A percentile compares a stretch with the other conserved stretches of the same genome.
phyloP scores from a whole-genome alignment of 2,329 filamentous ascomycete genomes.

The Exophiala phaeomuriformis region DNA sequence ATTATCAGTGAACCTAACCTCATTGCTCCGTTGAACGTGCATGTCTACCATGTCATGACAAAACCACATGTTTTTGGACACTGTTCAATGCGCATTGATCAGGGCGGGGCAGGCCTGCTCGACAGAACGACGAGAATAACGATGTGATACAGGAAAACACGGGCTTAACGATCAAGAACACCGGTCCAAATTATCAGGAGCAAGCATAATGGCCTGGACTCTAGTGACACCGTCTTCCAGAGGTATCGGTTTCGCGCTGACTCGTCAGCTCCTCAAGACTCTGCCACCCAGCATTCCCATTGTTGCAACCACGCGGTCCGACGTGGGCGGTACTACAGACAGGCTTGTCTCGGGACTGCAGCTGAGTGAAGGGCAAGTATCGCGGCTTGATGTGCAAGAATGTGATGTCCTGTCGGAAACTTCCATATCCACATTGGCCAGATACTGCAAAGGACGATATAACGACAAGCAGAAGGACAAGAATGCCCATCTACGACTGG shows the following conservation, averaged over 20 bases:
- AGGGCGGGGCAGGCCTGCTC: too few species aligned
- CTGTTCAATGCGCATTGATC: too few species aligned
- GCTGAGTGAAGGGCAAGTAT: slow-evolving; percentile 10
- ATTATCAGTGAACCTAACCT: too few species aligned
- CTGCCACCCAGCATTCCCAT: slow-evolving; percentile 48
- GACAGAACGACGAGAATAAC: too few species aligned
- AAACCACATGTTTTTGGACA: too few species aligned
- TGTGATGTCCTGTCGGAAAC: slow-evolving; percentile 42
- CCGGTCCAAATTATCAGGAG: not conserved
- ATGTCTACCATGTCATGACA: too few species aligned
- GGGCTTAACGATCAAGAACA: not conserved
- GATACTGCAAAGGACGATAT: slow-evolving; percentile 49
- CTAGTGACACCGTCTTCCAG: slow-evolving; percentile 52
- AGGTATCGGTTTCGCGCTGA: slow-evolving; percentile 57
- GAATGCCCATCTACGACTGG: slow-evolving; percentile 55
- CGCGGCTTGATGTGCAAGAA: slow-evolving; percentile 37
- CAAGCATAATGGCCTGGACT: slow-evolving; percentile 27
- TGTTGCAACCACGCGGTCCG: slow-evolving; percentile 52
- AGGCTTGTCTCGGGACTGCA: slow-evolving; percentile 40
- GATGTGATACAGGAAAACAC: too few species aligned
- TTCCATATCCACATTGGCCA: slow-evolving; percentile 52
- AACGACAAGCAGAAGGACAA: slow-evolving; percentile 30
- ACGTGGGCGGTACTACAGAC: slow-evolving; percentile 36
- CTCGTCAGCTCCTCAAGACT: slow-evolving; percentile 50
- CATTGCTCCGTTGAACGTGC: too few species aligned